Evolutionary conservation across 2,329 filamentous ascomycete species (phyloP), one percentile per base, ranked within the genome.

Genomic region (Pseudogymnoascus destructans): DNA sequence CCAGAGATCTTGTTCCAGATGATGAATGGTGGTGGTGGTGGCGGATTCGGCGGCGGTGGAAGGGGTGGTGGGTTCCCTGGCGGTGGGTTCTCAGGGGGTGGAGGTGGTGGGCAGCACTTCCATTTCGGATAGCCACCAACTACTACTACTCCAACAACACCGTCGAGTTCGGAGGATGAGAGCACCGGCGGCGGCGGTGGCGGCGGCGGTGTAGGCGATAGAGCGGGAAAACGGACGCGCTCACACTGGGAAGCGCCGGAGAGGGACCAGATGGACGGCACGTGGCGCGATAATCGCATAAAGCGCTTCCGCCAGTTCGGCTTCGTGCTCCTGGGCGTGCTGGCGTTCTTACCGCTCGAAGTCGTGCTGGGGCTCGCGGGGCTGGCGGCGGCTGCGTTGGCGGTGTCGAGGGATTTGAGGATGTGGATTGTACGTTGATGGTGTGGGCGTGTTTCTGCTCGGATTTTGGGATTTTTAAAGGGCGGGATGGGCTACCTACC

Each of bases 1-100:
- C 68, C 85, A 17, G 86, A 88, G 70, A 84, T 90, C 63, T 74
- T 91, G 23, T 89, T 89, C 74, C 88, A 85, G 73, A 89, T 90
- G 85, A 89, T 90, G 84, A 86, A 86, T 60, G 77, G 78, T 64
- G 80, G 81, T 62, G 80, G 76, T 21, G 77, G 77, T 42, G 70
- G 65, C 54, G 64, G 68, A 46, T 74, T 72, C 66, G 75, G 70
- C 6, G 75, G 78, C 33, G 78, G 79, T 52, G 80, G 80, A 15
- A 77, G 78, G 70, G 73, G 66, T 11, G 57, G 57, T 57, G 57
- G 57, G 1, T 57, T 59, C 27, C 42, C 65, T 30, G 65, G 67
- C 30, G 27, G 32, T 13, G 27, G 32, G 13, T 55, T 55, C 52
- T 17, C 30, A 35, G 52, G 52, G 1, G 52, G 52, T 17, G 52